Evolutionary conservation across 768 basidiomycete species (phyloP), one percentile per base, ranked within the genome.

Genomic region (Leccinum incarnatum): DNA sequence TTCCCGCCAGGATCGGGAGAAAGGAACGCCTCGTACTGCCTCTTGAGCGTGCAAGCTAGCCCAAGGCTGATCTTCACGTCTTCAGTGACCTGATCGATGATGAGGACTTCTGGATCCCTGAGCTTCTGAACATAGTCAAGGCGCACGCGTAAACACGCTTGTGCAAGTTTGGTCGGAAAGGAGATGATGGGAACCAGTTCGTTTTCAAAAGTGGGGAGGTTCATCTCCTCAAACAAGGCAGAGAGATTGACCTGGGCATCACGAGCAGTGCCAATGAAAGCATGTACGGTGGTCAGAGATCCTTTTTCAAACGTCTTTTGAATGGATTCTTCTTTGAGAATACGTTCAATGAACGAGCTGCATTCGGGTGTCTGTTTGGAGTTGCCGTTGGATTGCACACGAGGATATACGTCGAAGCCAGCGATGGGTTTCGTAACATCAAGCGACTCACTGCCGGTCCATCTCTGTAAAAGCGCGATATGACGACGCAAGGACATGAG

Each of bases 291-390:
- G 42, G 86, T 86, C 65, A 94, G 80, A 63, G 90, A 92, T 14
- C 90, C 89, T 65, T 90, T 93, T 73, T 95, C 93, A 72, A 99
- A 98, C 9, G 92, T 94, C 60, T 89, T 83, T 73, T 95, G 91
- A 67, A 98, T 87, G n/a, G 89, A 89, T 67, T 98, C 96, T 73
- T 98, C 96, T 72, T 98, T 98, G 58, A 97, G 81, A 25, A 98
- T 77, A 29, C 94, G 85, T 71, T 98, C 97, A 34, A 98, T 89
- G 72, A 98, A 99, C 36, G 91, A 92, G 19, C 87, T 86, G 21
- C 87, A 85, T 64, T 88, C 88, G 5, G 85, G 72, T 48, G 79
- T 76, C 52, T 67, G 65, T 59, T 85, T 86, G 47, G 75, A 66
- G 45, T 71, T 68, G 10, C 72, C 75, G 54, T 72, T 73, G 55